Conservation (phyloP, 441 rosid genomes). For the Brassica hybrid region DNA sequence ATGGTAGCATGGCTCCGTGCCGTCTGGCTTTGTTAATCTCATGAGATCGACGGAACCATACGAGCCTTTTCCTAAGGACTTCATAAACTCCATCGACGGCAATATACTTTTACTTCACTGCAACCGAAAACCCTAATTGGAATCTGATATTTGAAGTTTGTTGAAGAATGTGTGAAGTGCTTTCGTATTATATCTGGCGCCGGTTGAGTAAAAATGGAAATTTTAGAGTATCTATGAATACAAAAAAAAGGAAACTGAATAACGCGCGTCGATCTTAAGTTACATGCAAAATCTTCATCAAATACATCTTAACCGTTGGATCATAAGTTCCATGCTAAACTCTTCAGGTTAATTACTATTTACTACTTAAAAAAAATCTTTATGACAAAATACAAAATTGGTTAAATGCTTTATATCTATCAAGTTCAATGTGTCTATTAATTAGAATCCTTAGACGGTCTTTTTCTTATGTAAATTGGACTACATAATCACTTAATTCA, state of each 20-base stretch:
- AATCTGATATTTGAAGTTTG: conserved; percentile 7
- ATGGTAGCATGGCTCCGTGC: conserved; percentile 19
- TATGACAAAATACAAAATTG: background rate
- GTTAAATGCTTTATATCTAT: background rate
- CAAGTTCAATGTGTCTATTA: background rate
- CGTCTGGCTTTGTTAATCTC: conserved; percentile 2
- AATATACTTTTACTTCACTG: background rate
- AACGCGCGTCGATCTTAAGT: background rate
- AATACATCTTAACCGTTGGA: conserved; percentile 12
- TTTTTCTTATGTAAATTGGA: background rate
- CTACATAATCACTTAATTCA: background rate
- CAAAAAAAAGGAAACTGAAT: background rate
- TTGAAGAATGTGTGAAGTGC: background rate
- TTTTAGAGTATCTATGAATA: background rate
- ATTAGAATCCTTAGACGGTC: background rate
- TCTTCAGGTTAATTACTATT: background rate
- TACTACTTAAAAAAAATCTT: too few species aligned
- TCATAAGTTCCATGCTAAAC: background rate
- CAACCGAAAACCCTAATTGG: conserved; percentile 13
- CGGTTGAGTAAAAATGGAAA: background rate
- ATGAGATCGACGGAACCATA: conserved; percentile 34
- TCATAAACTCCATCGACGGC: conserved; percentile 29
- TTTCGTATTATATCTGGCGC: background rate
- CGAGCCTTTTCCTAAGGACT: conserved; percentile 25
- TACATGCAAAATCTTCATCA: background rate